Base-by-base conservation (phyloP, 306 rosid genomes). In the Boehmeria nivea region DNA sequence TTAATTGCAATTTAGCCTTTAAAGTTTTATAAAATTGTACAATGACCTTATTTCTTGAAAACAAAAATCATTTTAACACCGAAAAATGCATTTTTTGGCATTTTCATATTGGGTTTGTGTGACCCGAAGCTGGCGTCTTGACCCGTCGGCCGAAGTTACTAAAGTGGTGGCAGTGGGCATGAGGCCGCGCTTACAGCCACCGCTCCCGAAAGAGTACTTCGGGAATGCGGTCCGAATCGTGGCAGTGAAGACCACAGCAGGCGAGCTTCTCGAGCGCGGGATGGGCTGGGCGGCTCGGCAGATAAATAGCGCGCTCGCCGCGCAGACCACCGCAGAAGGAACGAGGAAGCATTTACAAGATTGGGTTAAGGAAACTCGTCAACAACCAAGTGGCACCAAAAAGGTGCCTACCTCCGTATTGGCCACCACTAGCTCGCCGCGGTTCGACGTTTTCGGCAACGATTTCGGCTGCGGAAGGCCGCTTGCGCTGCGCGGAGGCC, bases 81-180 rank as follows among this genome's bases (percentile, higher is more conserved):
- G n/a, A n/a, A n/a, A n/a, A n/a, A n/a, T n/a, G n/a, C n/a, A n/a
- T n/a, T n/a, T n/a, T n/a, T n/a, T n/a, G n/a, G n/a, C n/a, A n/a
- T n/a, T n/a, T n/a, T n/a, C n/a, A n/a, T n/a, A n/a, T 3, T 75
- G 81, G 79, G 43, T 34, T 1, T 43, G 49, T 8, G 53, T 61
- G 21, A 11, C 51, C 1, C 81, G 69, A 0, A 21, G 14, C 54
- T 8, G 42, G 10, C 12, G 10, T 5, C 22, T 52, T 13, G 42
- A 36, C 2, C 64, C 64, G 0, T 4, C 61, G 3, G 38, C 68
- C 16, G 68, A 36, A 13, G 34, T 33, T 2, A 0, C 0, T 0
- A 71, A 9, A 7, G 0, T 3, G 0, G 0, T 72, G 1, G 0
- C 7, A 0, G 20, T 63, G 1, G 71, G 59, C 1, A 34, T 9